phyloP scores from a whole-genome alignment of 495 filamentous ascomycete genomes.

The Tricharina praecox region DNA sequence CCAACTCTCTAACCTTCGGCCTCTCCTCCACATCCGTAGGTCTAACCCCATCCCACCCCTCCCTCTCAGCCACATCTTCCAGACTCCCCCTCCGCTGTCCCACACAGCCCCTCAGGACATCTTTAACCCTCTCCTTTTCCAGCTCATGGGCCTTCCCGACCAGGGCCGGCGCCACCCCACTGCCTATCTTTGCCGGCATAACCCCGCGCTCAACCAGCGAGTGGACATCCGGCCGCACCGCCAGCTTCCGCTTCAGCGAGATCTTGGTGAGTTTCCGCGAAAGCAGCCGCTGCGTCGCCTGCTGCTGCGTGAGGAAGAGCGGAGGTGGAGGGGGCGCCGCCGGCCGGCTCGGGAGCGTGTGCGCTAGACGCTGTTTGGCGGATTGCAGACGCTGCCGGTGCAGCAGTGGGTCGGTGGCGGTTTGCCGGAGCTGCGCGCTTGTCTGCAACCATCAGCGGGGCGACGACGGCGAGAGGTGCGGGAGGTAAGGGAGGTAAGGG shows the following conservation, averaged over 20 bases:
- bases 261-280: constrained; percentile 37
- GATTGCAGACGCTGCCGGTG: constrained; percentile 38
- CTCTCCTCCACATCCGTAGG: constrained; percentile 11
- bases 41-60: constrained; percentile 11
- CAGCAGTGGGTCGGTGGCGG: constrained; percentile 39
- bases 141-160: constrained; percentile 33
- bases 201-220: constrained; percentile 27
- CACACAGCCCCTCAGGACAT: constrained; percentile 33
- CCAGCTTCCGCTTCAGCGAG: constrained; percentile 29
- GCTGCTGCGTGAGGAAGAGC: constrained; percentile 43
- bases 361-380: constrained; percentile 33
- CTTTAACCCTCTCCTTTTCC: constrained; percentile 40
- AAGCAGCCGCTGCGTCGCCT: constrained; percentile 37
- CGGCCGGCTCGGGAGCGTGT: constrained; percentile 37
- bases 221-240: constrained; percentile 19
- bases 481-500: constrained; percentile 12
- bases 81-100: constrained; percentile 1
- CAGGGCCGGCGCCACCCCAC: constrained; percentile 28
- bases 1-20: constrained; percentile 13
- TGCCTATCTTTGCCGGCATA: constrained; percentile 23
- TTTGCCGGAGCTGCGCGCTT: constrained; percentile 37
- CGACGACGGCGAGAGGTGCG: constrained; percentile 7
- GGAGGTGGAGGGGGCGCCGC: constrained; percentile 34
- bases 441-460: too few species aligned
- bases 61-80: constrained; percentile 9